A percentile compares a stretch with the other conserved stretches of the same genome.
These are phyloP conservation scores for Psophocarpus tetragonolobus DNA, from an alignment of 306 rosid species.

Conservation along the genomic window DNA sequence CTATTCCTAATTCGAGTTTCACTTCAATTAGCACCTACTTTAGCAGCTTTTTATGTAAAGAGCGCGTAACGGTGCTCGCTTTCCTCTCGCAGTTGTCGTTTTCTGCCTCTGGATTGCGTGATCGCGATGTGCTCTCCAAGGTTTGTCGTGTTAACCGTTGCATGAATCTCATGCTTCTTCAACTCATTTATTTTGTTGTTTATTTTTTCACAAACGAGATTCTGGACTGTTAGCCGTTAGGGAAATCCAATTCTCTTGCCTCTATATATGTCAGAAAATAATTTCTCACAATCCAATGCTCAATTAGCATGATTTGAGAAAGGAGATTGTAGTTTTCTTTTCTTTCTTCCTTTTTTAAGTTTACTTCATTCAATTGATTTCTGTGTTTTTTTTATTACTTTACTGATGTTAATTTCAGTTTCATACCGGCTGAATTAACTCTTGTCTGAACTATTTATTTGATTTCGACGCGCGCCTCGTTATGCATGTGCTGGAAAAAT, in stretches of 20 bases:
- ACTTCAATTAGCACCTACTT: conserved; percentile 16
- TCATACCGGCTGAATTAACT: neutral
- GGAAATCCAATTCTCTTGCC: neutral
- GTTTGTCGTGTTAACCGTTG: conserved; percentile 54
- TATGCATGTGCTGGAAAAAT: neutral
- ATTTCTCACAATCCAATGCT: neutral
- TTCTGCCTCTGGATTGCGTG: conserved; percentile 77
- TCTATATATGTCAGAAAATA: neutral
- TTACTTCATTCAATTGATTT: neutral
- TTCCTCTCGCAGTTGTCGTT: conserved; percentile 67
- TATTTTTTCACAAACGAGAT: neutral
- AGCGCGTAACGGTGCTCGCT: neutral
- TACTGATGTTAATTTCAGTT: neutral
- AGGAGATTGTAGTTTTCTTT: neutral
- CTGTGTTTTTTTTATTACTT: neutral
- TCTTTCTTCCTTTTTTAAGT: neutral
- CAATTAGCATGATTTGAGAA: neutral
- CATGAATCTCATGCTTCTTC: conserved; percentile 20
- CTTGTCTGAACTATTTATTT: neutral
- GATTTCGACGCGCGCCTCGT: neutral
- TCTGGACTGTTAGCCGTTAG: too few relatives aligned
- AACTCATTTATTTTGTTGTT: neutral
- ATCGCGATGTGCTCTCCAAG: conserved; percentile 90
- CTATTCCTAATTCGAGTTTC: neutral
- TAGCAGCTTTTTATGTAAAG: neutral